Evolutionary conservation across 1,284 basidiomycete species (phyloP), one percentile per base, ranked within the genome.

Genomic region (Thelephora terrestris): DNA sequence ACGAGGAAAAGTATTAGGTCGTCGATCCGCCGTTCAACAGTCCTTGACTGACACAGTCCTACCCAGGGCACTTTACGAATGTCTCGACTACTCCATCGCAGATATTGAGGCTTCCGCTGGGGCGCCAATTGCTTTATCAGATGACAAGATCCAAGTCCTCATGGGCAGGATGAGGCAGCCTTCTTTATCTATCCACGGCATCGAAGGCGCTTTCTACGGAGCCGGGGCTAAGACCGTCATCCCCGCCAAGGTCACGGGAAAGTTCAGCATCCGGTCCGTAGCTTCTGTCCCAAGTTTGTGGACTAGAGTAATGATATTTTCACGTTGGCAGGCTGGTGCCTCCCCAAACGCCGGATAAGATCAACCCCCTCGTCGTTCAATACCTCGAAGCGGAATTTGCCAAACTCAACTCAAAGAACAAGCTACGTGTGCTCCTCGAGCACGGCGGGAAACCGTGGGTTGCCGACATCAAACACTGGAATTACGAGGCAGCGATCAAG

Each of bases 151-250:
- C 27, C 70, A 75, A n/a, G 84, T 90, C 4, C 70, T 96, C 44
- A 96, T 95, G 91, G 88, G 83, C 32, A 81, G 91, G 56, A 91
- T 91, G 89, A 76, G 85, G 45, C 78, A 83, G 66, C 91, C 93
- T 1, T 88, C 84, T 52, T 76, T 99, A 51, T 95, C 91, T 3
- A 70, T 99, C 16, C 95, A 99, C 66, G 96, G 95, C 23, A 95
- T 99, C 60, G 92, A 98, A 67, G 95, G 96, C 49, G 96, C 94
- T 4, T 98, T 98, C 74, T 89, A 82, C 52, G 88, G 85, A 5
- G 75, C 78, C 1, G 91, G 91, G 6, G 82, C 79, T 42, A 96
- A 96, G 79, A 99, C 95, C 0, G 96, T 99, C 61, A 99, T 99
- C 67, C 95, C 73, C 0, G 89, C 90, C 34, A 83, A 84, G 51